phyloP scores from a whole-genome alignment of 768 basidiomycete species.

The Russula compacta region DNA sequence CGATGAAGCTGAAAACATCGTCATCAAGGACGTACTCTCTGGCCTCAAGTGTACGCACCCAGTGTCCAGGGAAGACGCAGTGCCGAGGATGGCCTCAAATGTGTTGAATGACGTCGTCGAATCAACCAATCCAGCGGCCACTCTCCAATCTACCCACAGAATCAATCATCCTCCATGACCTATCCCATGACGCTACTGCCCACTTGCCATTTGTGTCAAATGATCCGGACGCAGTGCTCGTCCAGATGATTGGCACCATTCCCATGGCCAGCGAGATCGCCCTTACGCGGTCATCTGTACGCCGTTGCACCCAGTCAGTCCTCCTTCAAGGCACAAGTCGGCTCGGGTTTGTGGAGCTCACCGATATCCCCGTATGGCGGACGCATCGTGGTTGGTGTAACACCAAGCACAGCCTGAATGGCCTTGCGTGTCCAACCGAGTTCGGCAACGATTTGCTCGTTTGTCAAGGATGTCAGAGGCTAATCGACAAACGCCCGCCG shows the following conservation, averaged over 20 bases:
- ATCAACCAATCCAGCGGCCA: slow-evolving; percentile 63
- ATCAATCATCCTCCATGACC: not conserved
- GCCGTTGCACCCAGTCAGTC: slow-evolving; percentile 5
- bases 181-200: not conserved
- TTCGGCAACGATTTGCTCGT: slow-evolving; percentile 82
- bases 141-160: slow-evolving; percentile 62
- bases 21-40: slow-evolving; percentile 3
- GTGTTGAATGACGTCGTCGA: slow-evolving; percentile 57
- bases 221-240: slow-evolving; percentile 40
- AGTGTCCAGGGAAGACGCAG: slow-evolving; percentile 49
- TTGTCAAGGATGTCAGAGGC: slow-evolving; percentile 65
- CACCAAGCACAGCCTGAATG: slow-evolving; percentile 67
- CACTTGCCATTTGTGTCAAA: slow-evolving; percentile 67
- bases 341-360: slow-evolving; percentile 18
- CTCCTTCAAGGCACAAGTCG: not conserved
- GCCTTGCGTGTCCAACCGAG: slow-evolving; percentile 86
- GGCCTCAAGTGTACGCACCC: slow-evolving; percentile 36
- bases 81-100: slow-evolving; percentile 66
- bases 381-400: slow-evolving; percentile 71
- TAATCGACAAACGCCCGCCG: slow-evolving; percentile 21
- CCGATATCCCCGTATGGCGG: slow-evolving; percentile 79
- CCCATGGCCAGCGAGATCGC: slow-evolving; percentile 89
- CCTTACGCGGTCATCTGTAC: slow-evolving; percentile 81
- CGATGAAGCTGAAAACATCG: slow-evolving; percentile 55
- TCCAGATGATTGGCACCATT: slow-evolving; percentile 87